Conservation (phyloP, 257 asterid species). For the Forsythia viridissima region DNA sequence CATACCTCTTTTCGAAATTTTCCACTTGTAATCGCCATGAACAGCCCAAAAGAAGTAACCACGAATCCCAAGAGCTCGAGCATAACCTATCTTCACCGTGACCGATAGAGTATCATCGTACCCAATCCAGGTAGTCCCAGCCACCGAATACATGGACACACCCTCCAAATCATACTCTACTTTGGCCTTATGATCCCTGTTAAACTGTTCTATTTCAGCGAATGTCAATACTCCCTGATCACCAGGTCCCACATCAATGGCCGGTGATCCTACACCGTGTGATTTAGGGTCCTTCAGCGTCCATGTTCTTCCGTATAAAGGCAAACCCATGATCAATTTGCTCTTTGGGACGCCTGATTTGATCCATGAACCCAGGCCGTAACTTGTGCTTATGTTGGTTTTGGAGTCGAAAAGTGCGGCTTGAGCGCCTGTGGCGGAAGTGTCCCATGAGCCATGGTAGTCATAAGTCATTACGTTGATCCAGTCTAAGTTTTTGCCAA, state of each 20-base stretch:
- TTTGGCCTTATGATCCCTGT: constrained; percentile 46
- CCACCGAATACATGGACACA: constrained; percentile 64
- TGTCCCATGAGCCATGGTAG: constrained; percentile 69
- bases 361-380: constrained; percentile 71
- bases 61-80: constrained; percentile 47
- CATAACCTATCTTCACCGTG: constrained; percentile 44
- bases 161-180: constrained; percentile 53
- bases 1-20: constrained; percentile 61
- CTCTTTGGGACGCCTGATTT: constrained; percentile 51
- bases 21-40: constrained; percentile 56
- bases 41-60: constrained; percentile 90
- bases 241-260: constrained; percentile 67
- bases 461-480: constrained; percentile 77
- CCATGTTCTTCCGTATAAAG: constrained; percentile 84
- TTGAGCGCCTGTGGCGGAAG: constrained; percentile 62
- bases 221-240: constrained; percentile 48
- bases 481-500: constrained; percentile 66
- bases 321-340: constrained; percentile 76
- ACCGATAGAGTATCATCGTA: constrained; percentile 59
- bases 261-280: constrained; percentile 66
- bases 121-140: constrained; percentile 71
- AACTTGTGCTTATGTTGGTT: constrained; percentile 62
- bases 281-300: constrained; percentile 44
- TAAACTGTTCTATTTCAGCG: constrained; percentile 57
- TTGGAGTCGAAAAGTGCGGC: constrained; percentile 67